Base-by-base conservation (phyloP, 1,284 basidiomycete species). In the Taiwanofungus camphoratus region DNA sequence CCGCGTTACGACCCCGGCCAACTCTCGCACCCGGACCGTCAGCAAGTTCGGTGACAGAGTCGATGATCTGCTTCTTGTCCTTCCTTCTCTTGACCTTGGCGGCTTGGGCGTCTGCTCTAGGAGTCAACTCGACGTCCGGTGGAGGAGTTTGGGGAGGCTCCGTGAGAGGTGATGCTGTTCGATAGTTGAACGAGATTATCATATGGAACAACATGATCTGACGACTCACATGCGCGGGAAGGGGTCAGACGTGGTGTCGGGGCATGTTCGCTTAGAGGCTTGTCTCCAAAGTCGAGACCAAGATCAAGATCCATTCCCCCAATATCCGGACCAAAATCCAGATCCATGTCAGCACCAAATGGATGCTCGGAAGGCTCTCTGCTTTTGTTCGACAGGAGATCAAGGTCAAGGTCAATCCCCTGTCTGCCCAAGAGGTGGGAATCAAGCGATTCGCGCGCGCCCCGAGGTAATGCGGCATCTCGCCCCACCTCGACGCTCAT, bases 11-110 rank as follows among this genome's bases (percentile, higher is more conserved):
- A 18, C 76, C 76, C 22, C 75, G 70, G 13, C 77, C 78, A 21
- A 68, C 65, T 32, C 70, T 65, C 2, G 68, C 69, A 23, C 79
- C 80, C 13, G 79, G 77, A 1, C 81, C 82, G 46, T 85, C 81
- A n/a, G 76, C 71, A 21, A 94, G 74, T 64, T 95, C 92, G 2
- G 87, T 92, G 34, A 90, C 79, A 11, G 78, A 74, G 61, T 95
- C 83, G 44, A 89, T 83, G 47, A 90, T 87, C 55, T 85, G 85
- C 58, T 82, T 88, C 70, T 80, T 85, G 55, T 83, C 78, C 53
- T 79, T 80, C 40, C 69, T 78, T 42, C 74, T 55, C 53, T 55
- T 57, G 4, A 34, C 49, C 35, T 56, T 59, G 3, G 42, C 53
- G 8, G 52, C 53, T 42, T 60, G 55, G 0, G 67, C 66, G 13